A percentile compares a stretch with the other conserved stretches of the same genome.
phyloP scores from a whole-genome alignment of 306 rosid genomes.

The Gleditsia sinensis region DNA sequence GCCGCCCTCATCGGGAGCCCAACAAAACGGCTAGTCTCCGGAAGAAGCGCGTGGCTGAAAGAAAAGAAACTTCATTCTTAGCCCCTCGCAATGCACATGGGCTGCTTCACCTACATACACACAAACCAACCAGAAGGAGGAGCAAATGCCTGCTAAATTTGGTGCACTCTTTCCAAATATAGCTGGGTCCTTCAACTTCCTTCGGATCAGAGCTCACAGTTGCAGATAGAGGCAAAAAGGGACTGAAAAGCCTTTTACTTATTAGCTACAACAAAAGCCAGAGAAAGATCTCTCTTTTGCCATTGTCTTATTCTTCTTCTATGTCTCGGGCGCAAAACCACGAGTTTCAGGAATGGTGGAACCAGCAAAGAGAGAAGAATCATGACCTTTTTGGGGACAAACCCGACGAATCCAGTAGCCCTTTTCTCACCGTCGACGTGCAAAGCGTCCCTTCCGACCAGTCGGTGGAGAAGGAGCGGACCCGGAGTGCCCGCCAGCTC shows the following conservation, averaged over 20 bases:
- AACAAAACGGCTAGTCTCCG: not conserved
- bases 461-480: constrained; percentile 62
- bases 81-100: not conserved
- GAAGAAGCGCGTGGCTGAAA: not conserved
- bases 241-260: not conserved
- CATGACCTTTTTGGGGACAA: constrained; percentile 41
- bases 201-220: constrained; percentile 4
- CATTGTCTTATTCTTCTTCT: not conserved
- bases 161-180: constrained; percentile 22
- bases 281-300: not conserved
- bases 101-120: not conserved
- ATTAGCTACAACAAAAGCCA: not conserved
- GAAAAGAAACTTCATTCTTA: no score
- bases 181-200: constrained; percentile 1
- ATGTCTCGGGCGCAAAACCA: constrained; percentile 84
- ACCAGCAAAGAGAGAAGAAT: constrained; percentile 67
- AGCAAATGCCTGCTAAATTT: constrained; percentile 23
- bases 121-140: not conserved
- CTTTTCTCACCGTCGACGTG: constrained; percentile 57
- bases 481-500: constrained; percentile 82
- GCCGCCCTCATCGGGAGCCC: not conserved
- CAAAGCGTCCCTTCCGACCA: constrained; percentile 40
- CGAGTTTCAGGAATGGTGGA: constrained; percentile 99
- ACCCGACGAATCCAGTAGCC: constrained; percentile 21
- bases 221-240: not conserved